These are phyloP conservation scores for Cladosporium sphaerospermum DNA, from an alignment of 2,329 filamentous ascomycete species.

Conservation along the genomic window DNA sequence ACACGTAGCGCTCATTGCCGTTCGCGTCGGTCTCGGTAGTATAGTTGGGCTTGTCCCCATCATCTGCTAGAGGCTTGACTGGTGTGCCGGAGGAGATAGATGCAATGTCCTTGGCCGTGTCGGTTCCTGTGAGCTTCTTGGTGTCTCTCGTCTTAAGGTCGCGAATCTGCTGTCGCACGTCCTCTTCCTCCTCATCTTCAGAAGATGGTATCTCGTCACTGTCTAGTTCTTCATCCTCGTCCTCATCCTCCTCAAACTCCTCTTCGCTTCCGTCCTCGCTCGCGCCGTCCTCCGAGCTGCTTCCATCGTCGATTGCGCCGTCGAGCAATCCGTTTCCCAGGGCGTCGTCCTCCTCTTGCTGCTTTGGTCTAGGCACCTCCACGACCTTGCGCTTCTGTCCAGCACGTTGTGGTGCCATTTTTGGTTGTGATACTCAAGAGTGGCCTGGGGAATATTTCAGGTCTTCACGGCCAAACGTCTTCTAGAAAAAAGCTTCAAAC, in stretches of 20 bases:
- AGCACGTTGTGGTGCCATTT: conserved; percentile 26
- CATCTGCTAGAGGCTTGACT: conserved; percentile 17
- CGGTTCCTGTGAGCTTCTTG: conserved; percentile 23
- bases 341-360: conserved; percentile 28
- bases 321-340: conserved; percentile 35
- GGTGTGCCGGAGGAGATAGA: conserved; percentile 18
- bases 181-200: conserved; percentile 32
- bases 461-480: neutral
- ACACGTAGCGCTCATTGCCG: conserved; percentile 83
- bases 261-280: conserved; percentile 29
- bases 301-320: conserved; percentile 31
- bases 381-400: conserved; percentile 41
- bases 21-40: conserved; percentile 73
- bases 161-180: conserved; percentile 40
- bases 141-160: conserved; percentile 33
- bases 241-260: conserved; percentile 23
- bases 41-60: conserved; percentile 44
- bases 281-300: conserved; percentile 22
- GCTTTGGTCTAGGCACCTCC: conserved; percentile 27
- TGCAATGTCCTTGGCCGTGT: conserved; percentile 22
- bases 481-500: conserved; percentile 12
- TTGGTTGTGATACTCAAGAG: neutral
- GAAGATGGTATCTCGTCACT: conserved; percentile 37
- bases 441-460: neutral
- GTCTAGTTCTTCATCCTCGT: conserved; percentile 33